phyloP scores from a whole-genome alignment of 2,329 filamentous ascomycete species.

The Aspergillus novoparasiticus region DNA sequence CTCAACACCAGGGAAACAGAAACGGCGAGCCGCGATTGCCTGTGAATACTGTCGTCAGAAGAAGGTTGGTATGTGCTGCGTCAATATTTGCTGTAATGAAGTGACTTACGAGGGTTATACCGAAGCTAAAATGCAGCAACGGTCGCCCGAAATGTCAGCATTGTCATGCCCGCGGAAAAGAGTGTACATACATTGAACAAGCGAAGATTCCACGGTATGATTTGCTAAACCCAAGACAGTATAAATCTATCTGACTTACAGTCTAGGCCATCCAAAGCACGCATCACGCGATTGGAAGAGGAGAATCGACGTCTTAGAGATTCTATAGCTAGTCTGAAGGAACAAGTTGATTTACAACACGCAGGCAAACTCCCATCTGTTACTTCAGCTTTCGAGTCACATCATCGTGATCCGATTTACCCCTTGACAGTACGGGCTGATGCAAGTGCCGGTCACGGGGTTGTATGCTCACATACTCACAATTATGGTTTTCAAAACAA shows the following conservation, averaged over 20 bases:
- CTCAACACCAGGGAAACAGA: background rate
- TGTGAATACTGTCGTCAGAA: constrained; percentile 5
- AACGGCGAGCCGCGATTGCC: background rate
- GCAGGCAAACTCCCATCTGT: no score
- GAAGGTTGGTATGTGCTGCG: background rate
- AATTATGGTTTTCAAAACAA: no score
- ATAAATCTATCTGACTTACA: no score
- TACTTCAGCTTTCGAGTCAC: no score
- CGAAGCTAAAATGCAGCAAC: background rate
- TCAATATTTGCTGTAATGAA: no score
- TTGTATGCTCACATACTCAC: no score
- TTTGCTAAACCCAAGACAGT: no score
- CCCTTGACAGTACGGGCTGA: no score
- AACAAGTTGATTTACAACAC: background rate
- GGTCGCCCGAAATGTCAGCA: background rate
- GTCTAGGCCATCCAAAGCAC: background rate
- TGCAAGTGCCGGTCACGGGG: no score
- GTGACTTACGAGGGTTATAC: no score
- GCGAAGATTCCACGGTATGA: background rate
- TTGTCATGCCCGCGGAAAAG: background rate
- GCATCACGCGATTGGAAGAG: background rate
- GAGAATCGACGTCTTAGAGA: background rate
- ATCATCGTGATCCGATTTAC: no score
- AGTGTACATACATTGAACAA: background rate
- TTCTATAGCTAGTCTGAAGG: background rate